Evolutionary conservation across 805 yeast genomes (phyloP).

Genomic region (Candida berthetii): DNA sequence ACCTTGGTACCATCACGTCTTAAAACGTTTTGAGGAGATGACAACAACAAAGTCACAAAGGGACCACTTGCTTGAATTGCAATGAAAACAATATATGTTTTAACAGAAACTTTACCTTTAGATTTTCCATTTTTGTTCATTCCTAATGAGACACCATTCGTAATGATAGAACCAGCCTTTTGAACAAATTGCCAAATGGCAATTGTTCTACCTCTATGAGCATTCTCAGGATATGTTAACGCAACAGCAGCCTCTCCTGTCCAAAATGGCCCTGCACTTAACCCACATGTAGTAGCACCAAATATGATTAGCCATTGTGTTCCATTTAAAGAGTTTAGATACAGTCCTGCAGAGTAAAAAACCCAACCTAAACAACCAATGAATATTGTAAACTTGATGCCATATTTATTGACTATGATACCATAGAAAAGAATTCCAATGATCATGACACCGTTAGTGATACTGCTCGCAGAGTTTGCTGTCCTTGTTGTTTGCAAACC

Average conservation of each 20-base stretch:
- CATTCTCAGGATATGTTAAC: constrained; percentile 15
- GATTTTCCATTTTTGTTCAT: constrained; percentile 3
- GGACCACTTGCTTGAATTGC: constrained; percentile 12
- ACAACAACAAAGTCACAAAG: constrained; percentile 9
- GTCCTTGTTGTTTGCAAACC: too few species aligned
- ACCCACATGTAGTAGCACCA: constrained; percentile 15
- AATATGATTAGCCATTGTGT: constrained; percentile 13
- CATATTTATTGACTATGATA: constrained; percentile 11
- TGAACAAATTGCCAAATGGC: constrained; percentile 14
- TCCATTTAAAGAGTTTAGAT: constrained; percentile 11
- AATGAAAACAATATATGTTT: constrained; percentile 6
- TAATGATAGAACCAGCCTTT: constrained; percentile 12
- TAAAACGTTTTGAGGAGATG: constrained; percentile 10
- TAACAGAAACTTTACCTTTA: constrained; percentile 10
- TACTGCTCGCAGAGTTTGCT: too few species aligned
- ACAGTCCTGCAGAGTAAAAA: constrained; percentile 15
- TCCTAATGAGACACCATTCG: constrained; percentile 15
- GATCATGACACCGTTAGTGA: too few species aligned
- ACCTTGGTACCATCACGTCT: background rate
- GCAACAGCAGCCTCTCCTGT: constrained; percentile 15
- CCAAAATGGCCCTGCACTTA: constrained; percentile 18
- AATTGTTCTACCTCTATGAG: constrained; percentile 9
- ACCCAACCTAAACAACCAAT: constrained; percentile 14
- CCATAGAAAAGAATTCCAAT: too few species aligned
- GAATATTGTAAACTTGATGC: constrained; percentile 7